These are phyloP conservation scores for Mycena sp. DNA, from an alignment of 1,284 basidiomycete species.

Conservation along the genomic window DNA sequence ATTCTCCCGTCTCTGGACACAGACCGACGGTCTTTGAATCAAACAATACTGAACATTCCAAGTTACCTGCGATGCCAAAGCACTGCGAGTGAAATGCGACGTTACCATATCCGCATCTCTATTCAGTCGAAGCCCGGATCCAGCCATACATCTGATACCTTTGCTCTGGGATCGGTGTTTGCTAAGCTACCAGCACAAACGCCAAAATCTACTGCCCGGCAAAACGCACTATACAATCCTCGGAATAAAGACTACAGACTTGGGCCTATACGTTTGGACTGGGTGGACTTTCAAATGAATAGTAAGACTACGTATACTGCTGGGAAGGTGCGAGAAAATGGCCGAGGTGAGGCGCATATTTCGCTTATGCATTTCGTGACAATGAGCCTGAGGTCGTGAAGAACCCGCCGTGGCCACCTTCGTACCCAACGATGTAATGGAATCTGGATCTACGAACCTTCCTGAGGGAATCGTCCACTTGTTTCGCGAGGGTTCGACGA, in stretches of 20 bases:
- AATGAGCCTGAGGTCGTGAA: constrained; percentile 33
- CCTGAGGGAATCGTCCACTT: constrained; percentile 82
- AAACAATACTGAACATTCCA: background rate
- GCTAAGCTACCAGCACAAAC: constrained; percentile 68
- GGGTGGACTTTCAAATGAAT: constrained; percentile 72
- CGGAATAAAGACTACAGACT: constrained; percentile 72
- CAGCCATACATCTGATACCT: constrained; percentile 47
- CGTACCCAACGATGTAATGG: constrained; percentile 57
- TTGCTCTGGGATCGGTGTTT: constrained; percentile 67
- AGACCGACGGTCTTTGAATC: background rate
- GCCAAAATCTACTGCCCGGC: constrained; percentile 54
- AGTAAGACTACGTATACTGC: constrained; percentile 32
- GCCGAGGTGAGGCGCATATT: constrained; percentile 53
- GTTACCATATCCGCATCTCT: constrained; percentile 70
- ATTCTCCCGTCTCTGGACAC: too few species aligned
- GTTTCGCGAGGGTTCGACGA: constrained; percentile 65
- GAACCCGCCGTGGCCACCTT: constrained; percentile 74
- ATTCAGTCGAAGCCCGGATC: constrained; percentile 48
- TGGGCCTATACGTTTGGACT: constrained; percentile 80
- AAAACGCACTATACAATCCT: constrained; percentile 58
- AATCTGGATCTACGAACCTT: constrained; percentile 76
- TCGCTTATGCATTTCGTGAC: background rate
- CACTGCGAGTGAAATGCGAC: constrained; percentile 55
- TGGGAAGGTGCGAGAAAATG: constrained; percentile 56
- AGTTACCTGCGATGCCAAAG: constrained; percentile 4